Conservation (phyloP, 2,329 filamentous ascomycete species). For the Shiraia bambusicola region DNA sequence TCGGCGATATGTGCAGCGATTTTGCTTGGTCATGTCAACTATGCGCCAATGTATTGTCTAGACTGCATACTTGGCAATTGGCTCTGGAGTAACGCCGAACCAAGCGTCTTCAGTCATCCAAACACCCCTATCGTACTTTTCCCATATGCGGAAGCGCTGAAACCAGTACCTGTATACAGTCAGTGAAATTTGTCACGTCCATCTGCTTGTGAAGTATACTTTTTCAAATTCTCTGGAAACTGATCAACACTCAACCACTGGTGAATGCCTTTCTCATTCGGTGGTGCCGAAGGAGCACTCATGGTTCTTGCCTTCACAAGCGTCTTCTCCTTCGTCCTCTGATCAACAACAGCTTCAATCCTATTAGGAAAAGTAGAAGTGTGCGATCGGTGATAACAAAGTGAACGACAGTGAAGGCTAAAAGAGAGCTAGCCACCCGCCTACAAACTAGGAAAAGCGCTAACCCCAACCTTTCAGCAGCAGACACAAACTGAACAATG, state of each 20-base stretch:
- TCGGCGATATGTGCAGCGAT: constrained; percentile 72
- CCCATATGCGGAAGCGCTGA: constrained; percentile 85
- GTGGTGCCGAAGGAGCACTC: constrained; percentile 5
- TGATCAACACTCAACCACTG: constrained; percentile 72
- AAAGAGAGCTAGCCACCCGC: too few species aligned
- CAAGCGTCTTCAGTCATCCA: constrained; percentile 91
- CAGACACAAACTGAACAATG: too few species aligned
- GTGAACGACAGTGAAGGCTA: too few species aligned
- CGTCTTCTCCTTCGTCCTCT: not conserved
- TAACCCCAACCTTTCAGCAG: too few species aligned
- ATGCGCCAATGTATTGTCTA: not conserved
- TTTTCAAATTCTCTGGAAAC: constrained; percentile 81
- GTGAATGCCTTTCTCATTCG: constrained; percentile 48
- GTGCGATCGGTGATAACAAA: too few species aligned
- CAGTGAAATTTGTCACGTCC: not conserved
- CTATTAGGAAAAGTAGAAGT: too few species aligned
- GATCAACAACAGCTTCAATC: too few species aligned
- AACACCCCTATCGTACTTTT: constrained; percentile 81
- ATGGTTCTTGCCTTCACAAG: not conserved
- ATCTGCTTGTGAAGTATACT: constrained; percentile 54
- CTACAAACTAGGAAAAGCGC: too few species aligned
- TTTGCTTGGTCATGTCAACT: constrained; percentile 50
- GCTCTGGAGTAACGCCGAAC: constrained; percentile 96
- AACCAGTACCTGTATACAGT: constrained; percentile 72
- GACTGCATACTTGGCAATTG: constrained; percentile 69